Evolutionary conservation across 306 rosid species (phyloP), one percentile per base, ranked within the genome.

Genomic region (Quercus variabilis): DNA sequence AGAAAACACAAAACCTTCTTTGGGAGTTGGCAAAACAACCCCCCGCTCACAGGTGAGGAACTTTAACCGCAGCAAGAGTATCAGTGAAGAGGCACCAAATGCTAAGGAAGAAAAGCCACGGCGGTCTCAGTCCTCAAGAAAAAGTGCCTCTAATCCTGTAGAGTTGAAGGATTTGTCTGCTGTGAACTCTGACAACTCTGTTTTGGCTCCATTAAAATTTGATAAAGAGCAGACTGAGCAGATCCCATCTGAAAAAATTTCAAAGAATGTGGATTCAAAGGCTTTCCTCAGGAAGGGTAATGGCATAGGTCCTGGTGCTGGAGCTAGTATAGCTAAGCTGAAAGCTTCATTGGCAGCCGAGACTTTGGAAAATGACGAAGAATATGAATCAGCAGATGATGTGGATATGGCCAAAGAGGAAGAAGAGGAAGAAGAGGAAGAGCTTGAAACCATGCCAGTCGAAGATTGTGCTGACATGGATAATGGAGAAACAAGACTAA

Each of bases 1-100:
- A 88, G 99, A 96, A 87, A 96, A 93, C 78, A 91, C 99, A 13
- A 96, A 88, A 82, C 98, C 98, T 77, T 75, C 83, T 69, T 85
- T 89, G 74, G 98, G 90, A 85, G 88, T 81, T 57, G 80, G 94
- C 81, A 93, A 93, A 88, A 70, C 93, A 68, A 80, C 83, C 2
- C 58, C 83, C 25, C 91, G 98, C 56, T 69, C 91, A 21, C 97
- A 90, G 90, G 85, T 76, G 79, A 93, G 96, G 83, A 88, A 79
- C 78, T 76, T 83, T 82, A 73, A 81, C 75, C 96, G 91, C 63
- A 90, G 91, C 90, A 91, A 83, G 87, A 93, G 92, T 79, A 60
- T 31, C 46, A 71, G 17, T 77, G 98, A 96, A 83, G 99, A 96
- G 67, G 38, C 55, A 60, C 80, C 84, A 77, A 81, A 80, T 62